Base-by-base conservation (phyloP, 148 eudicot genomes). In the Nyssa sinensis region DNA sequence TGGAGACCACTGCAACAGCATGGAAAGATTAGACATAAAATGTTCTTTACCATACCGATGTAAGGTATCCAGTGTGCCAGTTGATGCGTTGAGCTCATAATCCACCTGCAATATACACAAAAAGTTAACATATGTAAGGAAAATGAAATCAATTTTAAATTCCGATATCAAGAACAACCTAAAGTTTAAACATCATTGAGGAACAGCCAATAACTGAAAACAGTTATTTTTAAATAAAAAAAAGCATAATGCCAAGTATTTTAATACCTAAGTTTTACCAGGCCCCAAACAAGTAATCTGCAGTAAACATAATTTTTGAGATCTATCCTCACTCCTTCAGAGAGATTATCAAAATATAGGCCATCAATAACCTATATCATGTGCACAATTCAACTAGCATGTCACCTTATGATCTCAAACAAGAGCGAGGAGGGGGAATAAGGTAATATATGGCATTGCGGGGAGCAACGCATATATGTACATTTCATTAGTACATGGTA, bases 1-100 rank as follows among this genome's bases (percentile, higher is more conserved):
- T 74, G 98, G 96, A 59, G 98, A 93, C 98, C 98, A 93, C 77
- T 87, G 84, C 81, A 91, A 77, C 72, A 93, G 75, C 65, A 86
- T 78, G 62, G 91, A 85, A 41, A 93, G 75, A 80, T 89, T 91
- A 37, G 83, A 78, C 51, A 65, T 69, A 63, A 79, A 84, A 81
- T 81, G 83, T 63, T 86, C 83, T 74, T 63, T 71, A 62, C 74
- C 79, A 75, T 77, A 53, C 35, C 59, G 78, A 67, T 75, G 34
- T 61, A 88, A 63, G 63, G 87, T 73, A 49, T 86, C 83, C 78
- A 84, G 80, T 64, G 80, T 77, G 63, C 83, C 81, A 47, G 85
- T 84, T 69, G 79, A 68, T 34, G 59, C 32, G 76, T 86, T 81
- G 72, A 82, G 79, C 81, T 90, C 86, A 81, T 87, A 94, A 83